Evolutionary conservation across 1,284 basidiomycete species (phyloP).

Genomic region (Takashimella tepidaria): DNA sequence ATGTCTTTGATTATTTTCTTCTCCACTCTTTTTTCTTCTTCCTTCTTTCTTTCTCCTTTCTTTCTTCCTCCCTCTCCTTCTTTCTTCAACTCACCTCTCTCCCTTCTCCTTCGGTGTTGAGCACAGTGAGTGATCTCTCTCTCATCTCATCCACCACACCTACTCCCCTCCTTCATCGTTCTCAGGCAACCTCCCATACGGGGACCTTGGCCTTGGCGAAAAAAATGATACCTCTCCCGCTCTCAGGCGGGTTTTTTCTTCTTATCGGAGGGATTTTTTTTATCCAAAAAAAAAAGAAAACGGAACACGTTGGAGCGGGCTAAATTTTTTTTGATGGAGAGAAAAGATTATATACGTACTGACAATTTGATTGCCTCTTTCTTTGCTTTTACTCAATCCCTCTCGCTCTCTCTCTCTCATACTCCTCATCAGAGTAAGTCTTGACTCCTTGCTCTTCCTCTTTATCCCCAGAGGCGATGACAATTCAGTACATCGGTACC

Average conservation of each 20-base stretch:
- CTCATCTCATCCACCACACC: no score
- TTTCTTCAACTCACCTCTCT: conserved; percentile 21
- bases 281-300: conserved; percentile 1
- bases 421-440: background rate
- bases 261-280: background rate
- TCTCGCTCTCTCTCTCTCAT: background rate
- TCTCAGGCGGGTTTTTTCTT: background rate
- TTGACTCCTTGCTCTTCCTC: background rate
- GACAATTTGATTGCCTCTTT: no score
- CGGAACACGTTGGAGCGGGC: background rate
- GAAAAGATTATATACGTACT: no score
- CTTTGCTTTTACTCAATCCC: background rate
- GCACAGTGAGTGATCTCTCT: conserved; percentile 9
- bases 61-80: conserved; percentile 8
- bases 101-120: conserved; percentile 9
- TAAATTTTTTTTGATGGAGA: no score
- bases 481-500: background rate
- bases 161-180: background rate
- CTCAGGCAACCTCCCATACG: conserved; percentile 4
- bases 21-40: conserved; percentile 8
- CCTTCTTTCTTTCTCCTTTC: background rate
- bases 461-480: background rate
- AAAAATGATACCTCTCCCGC: background rate
- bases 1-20: conserved; percentile 6
- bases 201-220: background rate